Base-by-base conservation (phyloP, 495 filamentous ascomycete species). In the Neurospora sp. region DNA sequence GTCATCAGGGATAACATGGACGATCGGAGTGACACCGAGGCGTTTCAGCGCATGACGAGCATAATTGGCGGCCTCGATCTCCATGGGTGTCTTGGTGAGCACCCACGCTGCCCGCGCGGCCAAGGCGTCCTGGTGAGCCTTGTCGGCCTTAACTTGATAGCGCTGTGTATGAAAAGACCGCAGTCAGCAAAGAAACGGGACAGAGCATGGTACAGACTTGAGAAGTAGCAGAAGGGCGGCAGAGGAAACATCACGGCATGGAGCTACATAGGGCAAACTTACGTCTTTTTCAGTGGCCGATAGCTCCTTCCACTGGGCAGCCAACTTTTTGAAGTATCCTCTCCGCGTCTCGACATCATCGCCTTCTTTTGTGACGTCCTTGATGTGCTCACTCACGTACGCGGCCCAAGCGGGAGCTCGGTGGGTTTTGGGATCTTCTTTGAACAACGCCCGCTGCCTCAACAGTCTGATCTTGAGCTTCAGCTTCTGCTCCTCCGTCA, bases 61-160 rank as follows among this genome's bases (percentile, higher is more conserved):
- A 1, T 6, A 69, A 80, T 93, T 94, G 72, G 92, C 92, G 3
- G 82, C 74, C 46, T 81, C 76, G 71, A 94, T 92, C 74, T 89
- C 79, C 5, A 82, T 74, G 3, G 87, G 85, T 7, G 89, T 85
- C 77, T 91, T 81, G 6, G 79, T 82, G 39, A 87, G 78, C 39
- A 94, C 76, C 90, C 90, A 96, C 38, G 84, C 75, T 39, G 85
- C 83, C 75, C 87, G 86, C 0, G 80, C 78, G 23, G 84, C 83
- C 4, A 77, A 73, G 71, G 86, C 87, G 10, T 78, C 77, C 27
- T 83, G 77, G 42, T 79, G 85, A 76, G 87, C 88, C 72, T 86
- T 74, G 38, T 81, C 81, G 42, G 86, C 88, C 39, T 85, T 76
- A 81, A 80, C 87, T 86, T 72, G 12, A n/a, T 82, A 75, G 66